Conservation (phyloP, 208 protist species). For the Jaenimonas drosophilae region DNA sequence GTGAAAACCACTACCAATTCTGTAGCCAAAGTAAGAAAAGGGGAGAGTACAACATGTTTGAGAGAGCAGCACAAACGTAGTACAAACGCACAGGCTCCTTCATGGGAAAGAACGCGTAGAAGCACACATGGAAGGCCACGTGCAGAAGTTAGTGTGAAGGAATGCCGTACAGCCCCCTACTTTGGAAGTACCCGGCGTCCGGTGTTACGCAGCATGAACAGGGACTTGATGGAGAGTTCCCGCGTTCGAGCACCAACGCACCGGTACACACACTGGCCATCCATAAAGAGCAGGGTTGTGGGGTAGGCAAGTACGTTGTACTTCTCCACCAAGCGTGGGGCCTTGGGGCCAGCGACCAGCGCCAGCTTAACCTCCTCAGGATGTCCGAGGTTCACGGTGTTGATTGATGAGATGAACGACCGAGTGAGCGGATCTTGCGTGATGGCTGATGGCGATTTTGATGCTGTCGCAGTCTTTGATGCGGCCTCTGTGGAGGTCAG, state of each 20-base stretch:
- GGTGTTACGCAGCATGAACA: slow-evolving; percentile 74
- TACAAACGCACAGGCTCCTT: too few relatives aligned
- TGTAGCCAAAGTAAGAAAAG: too few relatives aligned
- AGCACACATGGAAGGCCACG: too few relatives aligned
- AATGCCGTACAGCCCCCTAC: neutral
- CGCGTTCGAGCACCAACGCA: slow-evolving; percentile 49
- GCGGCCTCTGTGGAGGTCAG: slow-evolving; percentile 2
- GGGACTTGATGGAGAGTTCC: slow-evolving; percentile 75
- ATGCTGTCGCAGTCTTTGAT: neutral
- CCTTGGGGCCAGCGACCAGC: slow-evolving; percentile 53
- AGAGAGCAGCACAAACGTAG: too few relatives aligned
- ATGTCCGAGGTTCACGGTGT: slow-evolving; percentile 65
- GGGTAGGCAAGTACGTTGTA: slow-evolving; percentile 72
- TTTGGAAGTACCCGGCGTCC: slow-evolving; percentile 54
- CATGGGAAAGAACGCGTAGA: too few relatives aligned
- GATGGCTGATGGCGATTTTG: slow-evolving; percentile 7
- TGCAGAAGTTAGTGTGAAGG: neutral
- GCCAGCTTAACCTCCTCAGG: slow-evolving; percentile 69
- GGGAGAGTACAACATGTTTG: too few relatives aligned
- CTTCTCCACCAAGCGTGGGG: slow-evolving; percentile 44
- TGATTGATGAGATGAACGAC: slow-evolving; percentile 71
- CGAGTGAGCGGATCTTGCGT: slow-evolving; percentile 50
- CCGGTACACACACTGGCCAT: slow-evolving; percentile 58
- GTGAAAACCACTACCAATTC: too few relatives aligned
- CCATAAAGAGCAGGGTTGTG: slow-evolving; percentile 58